Conservation (phyloP, 169 alveolate species). For the Hammondia hammondi region DNA sequence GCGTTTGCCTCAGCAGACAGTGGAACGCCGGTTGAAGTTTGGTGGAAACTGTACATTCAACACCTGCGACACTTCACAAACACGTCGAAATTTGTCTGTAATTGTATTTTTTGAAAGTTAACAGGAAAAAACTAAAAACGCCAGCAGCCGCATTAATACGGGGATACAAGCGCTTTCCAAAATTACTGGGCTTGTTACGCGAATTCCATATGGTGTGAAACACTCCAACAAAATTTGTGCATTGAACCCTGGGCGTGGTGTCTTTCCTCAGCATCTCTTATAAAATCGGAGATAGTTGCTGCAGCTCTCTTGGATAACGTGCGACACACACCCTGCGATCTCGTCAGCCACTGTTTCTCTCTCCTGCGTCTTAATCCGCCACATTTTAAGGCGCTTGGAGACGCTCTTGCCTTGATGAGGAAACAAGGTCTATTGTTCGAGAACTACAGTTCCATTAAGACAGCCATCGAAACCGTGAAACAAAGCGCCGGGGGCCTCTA, state of each 20-base stretch:
- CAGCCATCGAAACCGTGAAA: background rate
- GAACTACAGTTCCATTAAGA: background rate
- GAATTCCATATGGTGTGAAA: no score
- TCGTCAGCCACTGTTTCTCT: slow-evolving; percentile 31
- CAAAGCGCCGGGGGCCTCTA: background rate
- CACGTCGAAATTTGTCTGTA: no score
- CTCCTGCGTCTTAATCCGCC: background rate
- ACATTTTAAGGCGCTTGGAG: slow-evolving; percentile 25
- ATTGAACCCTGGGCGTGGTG: background rate
- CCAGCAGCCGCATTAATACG: no score
- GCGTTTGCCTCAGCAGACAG: no score
- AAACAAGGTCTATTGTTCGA: background rate
- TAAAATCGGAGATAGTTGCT: slow-evolving; percentile 15
- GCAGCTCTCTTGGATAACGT: background rate
- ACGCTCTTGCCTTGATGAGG: background rate
- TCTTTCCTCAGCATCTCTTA: background rate
- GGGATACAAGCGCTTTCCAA: no score
- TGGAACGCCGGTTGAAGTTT: no score
- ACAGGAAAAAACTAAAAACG: no score
- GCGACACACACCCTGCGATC: background rate
- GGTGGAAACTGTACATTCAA: no score
- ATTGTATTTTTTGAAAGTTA: no score
- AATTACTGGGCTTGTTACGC: no score
- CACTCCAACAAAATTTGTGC: background rate
- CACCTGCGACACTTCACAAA: no score